Percentiles rank a stretch among this genome's conserved stretches.
Evolutionary conservation across 2,329 filamentous ascomycete species (phyloP).

Genomic region (Xylaria sp.): DNA sequence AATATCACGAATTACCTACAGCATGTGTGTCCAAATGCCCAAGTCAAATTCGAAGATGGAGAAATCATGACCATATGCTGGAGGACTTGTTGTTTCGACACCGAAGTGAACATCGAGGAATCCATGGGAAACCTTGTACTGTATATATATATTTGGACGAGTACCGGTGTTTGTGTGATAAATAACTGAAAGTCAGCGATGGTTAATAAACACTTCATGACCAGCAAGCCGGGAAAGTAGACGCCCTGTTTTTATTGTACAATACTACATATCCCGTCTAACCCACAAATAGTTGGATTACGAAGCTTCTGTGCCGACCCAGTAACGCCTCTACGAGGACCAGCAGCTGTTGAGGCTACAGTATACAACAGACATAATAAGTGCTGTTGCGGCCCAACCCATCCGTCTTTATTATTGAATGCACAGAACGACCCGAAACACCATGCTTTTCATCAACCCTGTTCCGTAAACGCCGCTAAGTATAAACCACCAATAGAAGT

Average conservation of each 20-base stretch:
- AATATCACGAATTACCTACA: not conserved
- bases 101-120: not conserved
- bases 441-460: constrained; percentile 46
- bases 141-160: not conserved
- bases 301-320: constrained; percentile 31
- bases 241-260: constrained; percentile 43
- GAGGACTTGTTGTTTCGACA: not conserved
- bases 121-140: not conserved
- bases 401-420: constrained; percentile 28
- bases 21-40: not conserved
- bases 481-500: constrained; percentile 32
- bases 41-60: no score
- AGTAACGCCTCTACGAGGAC: constrained; percentile 21
- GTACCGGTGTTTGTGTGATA: not conserved
- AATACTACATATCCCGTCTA: constrained; percentile 34
- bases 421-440: constrained; percentile 44
- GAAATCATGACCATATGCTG: not conserved
- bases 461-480: constrained; percentile 41
- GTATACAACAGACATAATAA: constrained; percentile 2
- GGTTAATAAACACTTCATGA: not conserved
- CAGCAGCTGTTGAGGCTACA: constrained; percentile 1
- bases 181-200: not conserved
- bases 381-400: constrained; percentile 10
- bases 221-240: constrained; percentile 7
- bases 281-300: constrained; percentile 25